Conservation (phyloP, 805 yeast species). For the Tetrapisispora nanseiensis region DNA sequence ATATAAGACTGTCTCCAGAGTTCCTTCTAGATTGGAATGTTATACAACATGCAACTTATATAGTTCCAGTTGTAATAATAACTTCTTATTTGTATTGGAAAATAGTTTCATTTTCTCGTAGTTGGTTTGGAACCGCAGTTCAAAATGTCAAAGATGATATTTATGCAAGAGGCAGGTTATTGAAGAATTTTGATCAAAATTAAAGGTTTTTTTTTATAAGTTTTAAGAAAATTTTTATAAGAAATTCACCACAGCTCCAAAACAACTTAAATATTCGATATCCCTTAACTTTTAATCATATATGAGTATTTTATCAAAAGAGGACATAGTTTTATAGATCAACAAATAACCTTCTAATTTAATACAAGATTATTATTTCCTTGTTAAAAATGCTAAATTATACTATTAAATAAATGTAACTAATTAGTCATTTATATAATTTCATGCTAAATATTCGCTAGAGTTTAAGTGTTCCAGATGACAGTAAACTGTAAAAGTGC, state of each 20-base stretch:
- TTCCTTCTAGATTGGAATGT: slow-evolving; percentile 11
- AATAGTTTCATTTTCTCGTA: slow-evolving; percentile 3
- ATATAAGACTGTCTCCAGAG: slow-evolving; percentile 8
- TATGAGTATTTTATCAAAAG: too few species aligned
- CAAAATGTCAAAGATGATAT: slow-evolving; percentile 47
- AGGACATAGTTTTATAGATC: too few species aligned
- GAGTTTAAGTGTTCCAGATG: too few species aligned
- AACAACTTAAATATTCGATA: too few species aligned
- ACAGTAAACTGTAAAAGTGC: too few species aligned
- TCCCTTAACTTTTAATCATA: too few species aligned
- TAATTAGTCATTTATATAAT: too few species aligned
- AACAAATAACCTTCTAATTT: too few species aligned
- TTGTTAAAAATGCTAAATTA: background rate
- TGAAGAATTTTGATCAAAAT: slow-evolving; percentile 31
- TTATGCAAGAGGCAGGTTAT: slow-evolving; percentile 47
- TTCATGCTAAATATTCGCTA: background rate
- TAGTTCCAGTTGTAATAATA: slow-evolving; percentile 7
- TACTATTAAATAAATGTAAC: background rate
- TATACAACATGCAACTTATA: slow-evolving; percentile 12
- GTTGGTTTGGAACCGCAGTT: slow-evolving; percentile 20
- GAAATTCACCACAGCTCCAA: too few species aligned
- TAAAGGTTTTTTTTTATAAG: background rate
- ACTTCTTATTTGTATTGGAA: slow-evolving; percentile 4
- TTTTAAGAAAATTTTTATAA: too few species aligned
- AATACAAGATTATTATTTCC: too few species aligned